phyloP scores from a whole-genome alignment of 2,329 filamentous ascomycete species.

The Venturia carpophila region DNA sequence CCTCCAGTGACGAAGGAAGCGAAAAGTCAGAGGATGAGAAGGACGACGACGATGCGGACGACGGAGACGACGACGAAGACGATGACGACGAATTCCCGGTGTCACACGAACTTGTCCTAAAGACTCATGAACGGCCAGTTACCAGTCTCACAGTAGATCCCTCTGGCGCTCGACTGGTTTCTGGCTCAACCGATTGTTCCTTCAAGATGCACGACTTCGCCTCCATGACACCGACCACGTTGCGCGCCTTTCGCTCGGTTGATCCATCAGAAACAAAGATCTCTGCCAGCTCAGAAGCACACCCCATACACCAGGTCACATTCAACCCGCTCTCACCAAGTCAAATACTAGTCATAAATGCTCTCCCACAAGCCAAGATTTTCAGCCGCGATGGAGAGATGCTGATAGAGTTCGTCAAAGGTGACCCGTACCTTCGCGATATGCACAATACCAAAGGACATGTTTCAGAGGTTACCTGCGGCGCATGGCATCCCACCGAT shows the following conservation, averaged over 20 bases:
- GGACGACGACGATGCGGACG: constrained; percentile 38
- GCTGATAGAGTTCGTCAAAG: constrained; percentile 84
- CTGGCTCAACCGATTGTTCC: constrained; percentile 84
- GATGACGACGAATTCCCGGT: constrained; percentile 82
- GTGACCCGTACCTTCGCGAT: constrained; percentile 95
- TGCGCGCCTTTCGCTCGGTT: constrained; percentile 86
- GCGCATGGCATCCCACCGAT: constrained; percentile 84
- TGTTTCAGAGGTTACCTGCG: constrained; percentile 81
- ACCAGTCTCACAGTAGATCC: constrained; percentile 80
- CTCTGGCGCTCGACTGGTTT: constrained; percentile 74
- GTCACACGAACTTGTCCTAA: constrained; percentile 86
- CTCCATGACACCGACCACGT: constrained; percentile 88
- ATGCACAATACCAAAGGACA: constrained; percentile 98
- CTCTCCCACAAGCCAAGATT: constrained; percentile 83
- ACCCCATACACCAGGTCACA: constrained; percentile 76
- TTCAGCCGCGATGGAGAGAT: constrained; percentile 82
- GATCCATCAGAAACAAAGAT: constrained; percentile 68
- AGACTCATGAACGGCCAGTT: constrained; percentile 82
- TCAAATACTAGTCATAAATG: constrained; percentile 77
- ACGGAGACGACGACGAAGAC: constrained; percentile 52
- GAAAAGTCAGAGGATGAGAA: constrained; percentile 23
- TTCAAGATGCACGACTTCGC: constrained; percentile 93
- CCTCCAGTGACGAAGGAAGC: constrained; percentile 10
- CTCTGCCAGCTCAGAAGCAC: constrained; percentile 66
- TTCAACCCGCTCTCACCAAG: constrained; percentile 78